phyloP scores from a whole-genome alignment of 495 filamentous ascomycete species.

The Aspergillus avenaceus region DNA sequence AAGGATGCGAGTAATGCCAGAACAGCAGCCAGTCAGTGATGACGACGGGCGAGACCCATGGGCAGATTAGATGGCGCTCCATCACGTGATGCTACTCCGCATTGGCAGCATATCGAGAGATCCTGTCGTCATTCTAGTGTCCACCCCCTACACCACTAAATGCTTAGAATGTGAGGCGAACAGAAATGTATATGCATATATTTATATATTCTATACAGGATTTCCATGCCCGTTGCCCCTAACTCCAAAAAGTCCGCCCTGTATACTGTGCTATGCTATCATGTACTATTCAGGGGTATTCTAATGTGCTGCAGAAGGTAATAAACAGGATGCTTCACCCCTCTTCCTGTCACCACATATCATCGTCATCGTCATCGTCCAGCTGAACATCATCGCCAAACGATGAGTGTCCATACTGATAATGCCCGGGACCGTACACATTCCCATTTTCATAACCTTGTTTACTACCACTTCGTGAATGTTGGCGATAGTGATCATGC shows the following conservation, averaged over 20 bases:
- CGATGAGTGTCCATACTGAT: slow-evolving; percentile 47
- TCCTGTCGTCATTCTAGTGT: too few species aligned
- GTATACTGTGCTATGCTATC: slow-evolving; percentile 1
- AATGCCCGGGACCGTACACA: slow-evolving; percentile 39
- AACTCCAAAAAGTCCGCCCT: background rate
- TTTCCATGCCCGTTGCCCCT: background rate
- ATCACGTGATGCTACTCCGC: slow-evolving; percentile 5
- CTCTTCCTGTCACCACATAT: slow-evolving; percentile 49
- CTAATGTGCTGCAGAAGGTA: slow-evolving; percentile 28
- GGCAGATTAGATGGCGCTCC: background rate
- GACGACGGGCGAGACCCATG: background rate
- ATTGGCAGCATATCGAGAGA: background rate
- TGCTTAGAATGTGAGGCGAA: too few species aligned
- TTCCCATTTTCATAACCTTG: slow-evolving; percentile 46
- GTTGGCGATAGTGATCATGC: slow-evolving; percentile 47
- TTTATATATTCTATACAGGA: slow-evolving; percentile 3
- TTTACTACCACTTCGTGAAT: slow-evolving; percentile 50
- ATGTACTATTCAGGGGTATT: slow-evolving; percentile 26
- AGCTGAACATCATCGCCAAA: slow-evolving; percentile 48
- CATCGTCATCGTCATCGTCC: slow-evolving; percentile 49
- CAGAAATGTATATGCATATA: too few species aligned
- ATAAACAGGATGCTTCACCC: slow-evolving; percentile 18
- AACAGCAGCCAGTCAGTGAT: background rate
- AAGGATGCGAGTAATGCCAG: background rate
- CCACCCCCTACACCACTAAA: too few species aligned